Conservation (phyloP, 2,329 filamentous ascomycete genomes). For the Cladosporium sp. region DNA sequence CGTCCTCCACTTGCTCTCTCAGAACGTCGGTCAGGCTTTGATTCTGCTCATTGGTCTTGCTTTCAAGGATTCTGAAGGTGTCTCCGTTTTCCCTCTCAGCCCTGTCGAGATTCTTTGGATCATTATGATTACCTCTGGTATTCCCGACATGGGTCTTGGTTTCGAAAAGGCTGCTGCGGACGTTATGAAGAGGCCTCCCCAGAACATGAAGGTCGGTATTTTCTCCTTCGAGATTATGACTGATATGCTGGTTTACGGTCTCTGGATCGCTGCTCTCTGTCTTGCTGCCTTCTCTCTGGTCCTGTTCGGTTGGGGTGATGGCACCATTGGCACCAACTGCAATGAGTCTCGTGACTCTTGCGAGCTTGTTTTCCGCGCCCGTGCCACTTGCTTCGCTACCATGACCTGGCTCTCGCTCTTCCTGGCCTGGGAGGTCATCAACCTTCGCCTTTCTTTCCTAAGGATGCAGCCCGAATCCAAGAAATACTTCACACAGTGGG, state of each 20-base stretch:
- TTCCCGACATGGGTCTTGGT: constrained; percentile 84
- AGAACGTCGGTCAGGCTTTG: constrained; percentile 89
- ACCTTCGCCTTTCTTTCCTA: constrained; percentile 71
- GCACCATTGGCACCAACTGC: constrained; percentile 52
- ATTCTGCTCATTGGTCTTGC: constrained; percentile 75
- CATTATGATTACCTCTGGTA: constrained; percentile 85
- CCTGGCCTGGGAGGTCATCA: constrained; percentile 74
- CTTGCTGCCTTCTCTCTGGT: constrained; percentile 61
- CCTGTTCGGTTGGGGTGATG: constrained; percentile 56
- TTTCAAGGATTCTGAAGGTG: constrained; percentile 67
- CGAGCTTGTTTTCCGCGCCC: constrained; percentile 64
- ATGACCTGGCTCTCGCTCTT: constrained; percentile 75
- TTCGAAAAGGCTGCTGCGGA: constrained; percentile 71
- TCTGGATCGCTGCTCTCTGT: constrained; percentile 69
- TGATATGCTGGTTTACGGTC: constrained; percentile 76
- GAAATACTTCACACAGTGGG: constrained; percentile 62
- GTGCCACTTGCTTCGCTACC: constrained; percentile 69
- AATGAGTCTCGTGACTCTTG: constrained; percentile 58
- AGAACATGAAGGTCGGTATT: constrained; percentile 62
- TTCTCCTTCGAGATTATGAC: constrained; percentile 74
- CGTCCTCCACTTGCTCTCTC: constrained; percentile 83
- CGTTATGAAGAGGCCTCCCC: constrained; percentile 76
- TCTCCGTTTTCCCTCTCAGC: constrained; percentile 81
- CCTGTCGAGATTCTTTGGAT: constrained; percentile 90
- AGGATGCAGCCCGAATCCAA: constrained; percentile 63